Percentiles rank a stretch among this genome's conserved stretches.
phyloP scores from a whole-genome alignment of 345 rosid species.

The Salix caprea region DNA sequence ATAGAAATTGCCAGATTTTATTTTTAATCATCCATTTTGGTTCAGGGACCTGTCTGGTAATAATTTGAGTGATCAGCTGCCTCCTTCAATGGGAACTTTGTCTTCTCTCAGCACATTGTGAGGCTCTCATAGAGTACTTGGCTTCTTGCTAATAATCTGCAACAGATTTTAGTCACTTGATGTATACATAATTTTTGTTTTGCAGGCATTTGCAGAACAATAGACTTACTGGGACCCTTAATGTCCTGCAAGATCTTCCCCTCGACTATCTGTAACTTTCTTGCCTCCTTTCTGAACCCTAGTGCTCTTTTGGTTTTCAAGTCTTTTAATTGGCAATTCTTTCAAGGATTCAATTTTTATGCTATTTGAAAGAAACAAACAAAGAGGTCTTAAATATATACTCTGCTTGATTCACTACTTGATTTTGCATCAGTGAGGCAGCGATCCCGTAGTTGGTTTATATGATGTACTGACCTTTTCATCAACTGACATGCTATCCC shows the following conservation, averaged over 20 bases:
- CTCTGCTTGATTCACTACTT: not conserved
- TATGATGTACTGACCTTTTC: not conserved
- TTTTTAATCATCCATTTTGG: conserved; percentile 15
- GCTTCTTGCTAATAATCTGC: not conserved
- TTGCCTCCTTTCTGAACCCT: not conserved
- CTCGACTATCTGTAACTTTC: conserved; percentile 61
- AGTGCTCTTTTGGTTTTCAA: conserved; percentile 2
- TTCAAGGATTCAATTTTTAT: not conserved
- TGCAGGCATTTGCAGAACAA: conserved; percentile 85
- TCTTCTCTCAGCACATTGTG: conserved; percentile 66
- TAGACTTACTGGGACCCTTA: conserved; percentile 63
- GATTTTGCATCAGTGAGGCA: not conserved
- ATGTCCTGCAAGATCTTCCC: conserved; percentile 69
- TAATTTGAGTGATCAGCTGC: conserved; percentile 63
- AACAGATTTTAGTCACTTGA: not conserved
- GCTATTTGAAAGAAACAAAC: not conserved
- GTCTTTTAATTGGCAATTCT: not conserved
- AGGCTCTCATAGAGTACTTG: conserved; percentile 23
- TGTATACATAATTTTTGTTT: not conserved
- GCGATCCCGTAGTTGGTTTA: not conserved
- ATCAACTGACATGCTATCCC: conserved; percentile 16
- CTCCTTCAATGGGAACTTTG: conserved; percentile 68
- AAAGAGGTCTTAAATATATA: not conserved
- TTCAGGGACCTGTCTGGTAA: conserved; percentile 78
- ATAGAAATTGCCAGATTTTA: conserved; percentile 7